Conservation (phyloP, 768 basidiomycete species). For the Mycena amicta region DNA sequence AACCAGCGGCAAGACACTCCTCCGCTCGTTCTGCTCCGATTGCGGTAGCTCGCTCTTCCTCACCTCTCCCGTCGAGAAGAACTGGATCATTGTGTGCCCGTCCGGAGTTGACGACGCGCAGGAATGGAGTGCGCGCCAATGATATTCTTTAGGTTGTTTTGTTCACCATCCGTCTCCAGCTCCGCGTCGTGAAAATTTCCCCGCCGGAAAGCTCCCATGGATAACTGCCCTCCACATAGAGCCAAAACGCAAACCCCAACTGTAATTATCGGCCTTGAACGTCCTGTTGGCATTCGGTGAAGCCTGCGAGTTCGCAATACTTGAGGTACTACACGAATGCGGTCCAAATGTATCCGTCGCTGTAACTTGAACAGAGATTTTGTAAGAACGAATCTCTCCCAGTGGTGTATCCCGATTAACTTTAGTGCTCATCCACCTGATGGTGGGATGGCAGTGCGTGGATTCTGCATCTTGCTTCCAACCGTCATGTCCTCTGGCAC, state of each 20-base stretch:
- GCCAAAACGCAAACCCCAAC: constrained; percentile 5
- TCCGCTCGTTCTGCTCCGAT: constrained; percentile 29
- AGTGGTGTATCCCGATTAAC: too few relatives aligned
- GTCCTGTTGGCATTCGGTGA: too few relatives aligned
- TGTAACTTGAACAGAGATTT: too few relatives aligned
- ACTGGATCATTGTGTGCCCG: constrained; percentile 4
- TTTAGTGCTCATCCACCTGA: too few relatives aligned
- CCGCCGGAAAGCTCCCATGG: constrained; percentile 14
- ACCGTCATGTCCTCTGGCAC: not conserved
- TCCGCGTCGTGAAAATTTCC: constrained; percentile 14
- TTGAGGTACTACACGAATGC: too few relatives aligned
- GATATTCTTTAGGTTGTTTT: not conserved
- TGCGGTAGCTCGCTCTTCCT: constrained; percentile 30
- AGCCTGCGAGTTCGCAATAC: too few relatives aligned
- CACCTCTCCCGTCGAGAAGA: constrained; percentile 1
- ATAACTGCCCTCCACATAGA: constrained; percentile 10
- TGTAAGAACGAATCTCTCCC: too few relatives aligned
- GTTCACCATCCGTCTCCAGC: not conserved
- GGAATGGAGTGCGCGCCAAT: constrained; percentile 9
- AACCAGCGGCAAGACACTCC: constrained; percentile 22
- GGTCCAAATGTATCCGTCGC: too few relatives aligned
- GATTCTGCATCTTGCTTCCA: too few relatives aligned
- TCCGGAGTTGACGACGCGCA: constrained; percentile 4
- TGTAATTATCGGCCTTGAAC: too few relatives aligned
- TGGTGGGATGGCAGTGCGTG: too few relatives aligned